Evolutionary conservation across 1,139 yeast species (phyloP), one percentile per base, ranked within the genome.

Genomic region (Kluyveromyces sp.): DNA sequence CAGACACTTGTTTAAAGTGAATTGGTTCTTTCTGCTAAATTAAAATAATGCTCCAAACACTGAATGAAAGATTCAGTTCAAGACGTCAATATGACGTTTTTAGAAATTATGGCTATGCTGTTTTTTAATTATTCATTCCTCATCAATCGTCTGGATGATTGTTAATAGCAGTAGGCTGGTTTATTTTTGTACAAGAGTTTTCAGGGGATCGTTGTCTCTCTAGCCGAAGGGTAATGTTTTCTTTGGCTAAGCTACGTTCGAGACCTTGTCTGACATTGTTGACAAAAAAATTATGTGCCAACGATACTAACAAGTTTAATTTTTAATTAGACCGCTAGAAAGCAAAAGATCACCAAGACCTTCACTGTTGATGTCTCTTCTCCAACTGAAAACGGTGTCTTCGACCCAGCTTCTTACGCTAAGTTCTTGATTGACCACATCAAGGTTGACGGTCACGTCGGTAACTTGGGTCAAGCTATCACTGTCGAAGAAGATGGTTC

Each of bases 381-480:
- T 68, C 96, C 96, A 81, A 87, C 90, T 67, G 96, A 88, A 74
- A 86, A 87, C 75, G 96, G 92, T 78, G 95, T 89, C 70, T 86
- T 89, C 69, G 97, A 92, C 83, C 94, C 94, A 75, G 86, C 94
- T 72, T 83, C 95, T 68, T 88, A 90, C 81, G 95, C 88, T 70
- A 90, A 92, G 82, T 94, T 83, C 90, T 83, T 94, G 75, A 82
- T 84, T 72, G 98, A 92, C 78, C 96, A 88, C 87, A 90, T 94
- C 86, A 94, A 94, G 84, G 92, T 94, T 69, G 98, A 92, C 60
- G 90, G 92, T 74, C 81, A 85, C 70, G 79, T 87, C 67, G 97
- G 97, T 74, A 86, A 89, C 89, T 85, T 94, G 71, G 96, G 96
- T 76, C 94, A 88, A 71, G 86, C 83, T 69, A 82, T 94, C 79